Conservation (phyloP, 345 rosid genomes). For the Pistacia integerrima region DNA sequence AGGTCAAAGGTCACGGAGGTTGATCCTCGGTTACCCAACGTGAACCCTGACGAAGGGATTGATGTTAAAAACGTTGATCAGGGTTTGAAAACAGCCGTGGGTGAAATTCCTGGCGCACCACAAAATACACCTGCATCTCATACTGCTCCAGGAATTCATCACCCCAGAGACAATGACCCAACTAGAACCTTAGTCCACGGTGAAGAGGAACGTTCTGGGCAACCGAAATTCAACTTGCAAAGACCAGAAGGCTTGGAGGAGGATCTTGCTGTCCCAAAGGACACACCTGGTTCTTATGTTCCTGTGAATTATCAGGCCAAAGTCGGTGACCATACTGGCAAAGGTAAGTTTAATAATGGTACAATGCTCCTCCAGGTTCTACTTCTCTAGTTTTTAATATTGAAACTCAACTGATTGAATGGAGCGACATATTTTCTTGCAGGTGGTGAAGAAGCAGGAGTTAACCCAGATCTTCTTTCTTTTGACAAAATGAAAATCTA, state of each 20-base stretch:
- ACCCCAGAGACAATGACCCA: slow-evolving; percentile 25
- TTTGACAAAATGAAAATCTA: slow-evolving; percentile 39
- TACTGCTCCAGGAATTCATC: slow-evolving; percentile 20
- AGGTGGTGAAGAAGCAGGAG: slow-evolving; percentile 43
- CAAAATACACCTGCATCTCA: slow-evolving; percentile 35
- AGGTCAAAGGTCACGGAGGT: slow-evolving; percentile 27
- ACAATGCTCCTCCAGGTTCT: not conserved
- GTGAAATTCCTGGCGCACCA: slow-evolving; percentile 35
- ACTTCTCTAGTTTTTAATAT: not conserved
- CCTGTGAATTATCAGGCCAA: slow-evolving; percentile 64
- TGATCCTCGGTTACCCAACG: slow-evolving; percentile 27
- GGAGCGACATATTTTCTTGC: slow-evolving; percentile 7
- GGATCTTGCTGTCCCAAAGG: slow-evolving; percentile 55
- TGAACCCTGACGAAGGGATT: slow-evolving; percentile 23
- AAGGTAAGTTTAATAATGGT: slow-evolving; percentile 28
- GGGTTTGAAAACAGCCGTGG: slow-evolving; percentile 9
- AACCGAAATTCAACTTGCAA: slow-evolving; percentile 38
- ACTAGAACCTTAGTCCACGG: slow-evolving; percentile 31
- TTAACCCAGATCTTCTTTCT: slow-evolving; percentile 33
- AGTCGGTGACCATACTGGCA: slow-evolving; percentile 44
- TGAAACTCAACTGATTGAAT: not conserved
- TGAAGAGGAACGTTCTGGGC: slow-evolving; percentile 32
- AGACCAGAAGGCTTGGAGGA: slow-evolving; percentile 47
- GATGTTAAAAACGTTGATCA: not conserved
- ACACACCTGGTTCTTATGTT: slow-evolving; percentile 14